Conservation (phyloP, 805 yeast species). For the Myxozyma melibiosi region DNA sequence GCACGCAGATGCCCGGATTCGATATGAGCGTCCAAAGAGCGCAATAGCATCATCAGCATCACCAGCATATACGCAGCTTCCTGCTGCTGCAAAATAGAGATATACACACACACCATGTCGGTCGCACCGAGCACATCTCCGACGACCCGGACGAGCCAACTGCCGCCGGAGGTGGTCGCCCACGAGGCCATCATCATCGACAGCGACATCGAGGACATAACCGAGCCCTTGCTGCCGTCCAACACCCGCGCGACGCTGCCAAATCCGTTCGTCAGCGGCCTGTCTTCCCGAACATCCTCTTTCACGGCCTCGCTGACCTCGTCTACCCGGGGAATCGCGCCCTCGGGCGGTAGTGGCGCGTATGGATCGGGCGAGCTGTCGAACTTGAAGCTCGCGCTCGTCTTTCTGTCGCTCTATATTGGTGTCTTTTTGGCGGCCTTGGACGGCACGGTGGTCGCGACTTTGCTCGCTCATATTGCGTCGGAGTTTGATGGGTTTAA, state of each 20-base stretch:
- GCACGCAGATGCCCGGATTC: no score
- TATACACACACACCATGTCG: background rate
- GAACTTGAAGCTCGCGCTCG: constrained; percentile 48
- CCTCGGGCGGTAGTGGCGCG: background rate
- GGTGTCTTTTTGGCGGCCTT: constrained; percentile 55
- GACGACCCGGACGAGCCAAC: background rate
- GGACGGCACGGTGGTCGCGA: constrained; percentile 57
- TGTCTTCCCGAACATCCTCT: constrained; percentile 21
- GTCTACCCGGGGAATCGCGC: constrained; percentile 7
- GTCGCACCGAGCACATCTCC: background rate
- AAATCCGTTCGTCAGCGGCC: constrained; percentile 24
- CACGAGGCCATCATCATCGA: constrained; percentile 22
- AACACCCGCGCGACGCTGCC: constrained; percentile 26
- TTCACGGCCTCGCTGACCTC: constrained; percentile 21
- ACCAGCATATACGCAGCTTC: no score
- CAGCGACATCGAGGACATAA: constrained; percentile 23
- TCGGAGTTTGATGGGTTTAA: constrained; percentile 58
- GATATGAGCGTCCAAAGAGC: no score
- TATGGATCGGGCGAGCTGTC: constrained; percentile 13
- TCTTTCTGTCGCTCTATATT: constrained; percentile 53
- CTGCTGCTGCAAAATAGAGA: no score
- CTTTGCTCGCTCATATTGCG: constrained; percentile 58
- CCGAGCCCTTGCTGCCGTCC: constrained; percentile 27
- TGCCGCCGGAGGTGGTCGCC: constrained; percentile 25
- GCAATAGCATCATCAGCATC: background rate